phyloP scores from a whole-genome alignment of 1,284 basidiomycete genomes.

The Gomphus bonarii region DNA sequence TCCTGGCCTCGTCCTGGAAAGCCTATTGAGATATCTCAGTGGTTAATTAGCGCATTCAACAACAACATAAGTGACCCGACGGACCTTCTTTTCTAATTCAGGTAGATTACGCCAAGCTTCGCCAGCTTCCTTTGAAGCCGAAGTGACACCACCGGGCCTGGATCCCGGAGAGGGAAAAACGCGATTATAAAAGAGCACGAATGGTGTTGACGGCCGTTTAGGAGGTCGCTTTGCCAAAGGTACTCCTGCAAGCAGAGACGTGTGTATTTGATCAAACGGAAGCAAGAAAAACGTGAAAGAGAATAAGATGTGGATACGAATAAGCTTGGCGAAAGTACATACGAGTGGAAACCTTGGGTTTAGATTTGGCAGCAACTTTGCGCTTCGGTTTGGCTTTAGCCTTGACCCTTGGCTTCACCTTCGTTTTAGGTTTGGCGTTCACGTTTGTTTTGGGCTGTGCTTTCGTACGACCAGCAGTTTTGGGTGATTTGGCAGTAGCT shows the following conservation, averaged over 20 bases:
- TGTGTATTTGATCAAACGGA: background rate
- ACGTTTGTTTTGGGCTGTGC: background rate
- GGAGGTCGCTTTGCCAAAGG: slow-evolving; percentile 1
- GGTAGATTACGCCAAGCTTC: background rate
- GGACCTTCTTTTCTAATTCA: slow-evolving; percentile 4
- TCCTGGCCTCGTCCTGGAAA: background rate
- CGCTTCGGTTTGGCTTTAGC: background rate
- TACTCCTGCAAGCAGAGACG: background rate
- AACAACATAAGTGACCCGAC: background rate
- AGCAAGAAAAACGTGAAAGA: background rate
- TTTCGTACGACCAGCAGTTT: background rate
- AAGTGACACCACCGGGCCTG: background rate
- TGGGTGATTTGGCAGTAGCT: background rate
- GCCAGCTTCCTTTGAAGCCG: background rate
- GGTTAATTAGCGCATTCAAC: background rate
- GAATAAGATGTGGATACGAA: background rate
- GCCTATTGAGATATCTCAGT: background rate
- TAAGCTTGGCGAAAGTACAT: background rate
- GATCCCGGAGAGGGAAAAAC: background rate
- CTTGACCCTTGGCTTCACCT: slow-evolving; percentile 1
- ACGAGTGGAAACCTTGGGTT: slow-evolving; percentile 2
- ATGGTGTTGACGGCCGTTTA: background rate
- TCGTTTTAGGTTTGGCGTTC: background rate
- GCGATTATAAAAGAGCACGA: slow-evolving; percentile 1
- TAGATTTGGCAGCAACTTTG: background rate